These are phyloP conservation scores for Podosphaera aphanis DNA, from an alignment of 2,329 filamentous ascomycete genomes.

Conservation along the genomic window DNA sequence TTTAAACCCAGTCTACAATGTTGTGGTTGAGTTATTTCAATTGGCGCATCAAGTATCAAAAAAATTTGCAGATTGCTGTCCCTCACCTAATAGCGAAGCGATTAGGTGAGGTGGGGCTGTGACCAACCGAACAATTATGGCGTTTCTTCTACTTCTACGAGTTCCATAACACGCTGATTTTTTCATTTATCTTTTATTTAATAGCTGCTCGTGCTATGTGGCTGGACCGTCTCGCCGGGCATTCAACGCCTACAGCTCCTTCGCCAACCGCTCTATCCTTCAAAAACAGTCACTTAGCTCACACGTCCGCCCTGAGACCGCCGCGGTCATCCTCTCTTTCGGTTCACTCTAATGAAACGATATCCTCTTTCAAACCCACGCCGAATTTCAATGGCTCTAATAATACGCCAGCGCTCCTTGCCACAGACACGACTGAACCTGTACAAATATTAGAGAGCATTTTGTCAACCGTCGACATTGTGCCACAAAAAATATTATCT, in stretches of 20 bases:
- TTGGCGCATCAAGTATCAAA: too few relatives aligned
- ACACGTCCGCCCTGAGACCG: conserved; percentile 43
- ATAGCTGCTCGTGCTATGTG: conserved; percentile 35
- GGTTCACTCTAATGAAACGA: conserved; percentile 54
- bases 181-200: not conserved
- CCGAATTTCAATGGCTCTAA: conserved; percentile 42
- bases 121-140: too few relatives aligned
- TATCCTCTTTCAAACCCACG: conserved; percentile 45
- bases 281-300: conserved; percentile 43
- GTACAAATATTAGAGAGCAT: conserved; percentile 37
- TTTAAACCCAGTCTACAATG: too few relatives aligned
- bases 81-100: too few relatives aligned
- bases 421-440: conserved; percentile 39
- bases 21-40: too few relatives aligned
- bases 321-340: conserved; percentile 60
- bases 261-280: conserved; percentile 48
- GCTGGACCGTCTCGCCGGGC: conserved; percentile 62
- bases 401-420: conserved; percentile 33
- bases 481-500: conserved; percentile 4
- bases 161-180: not conserved
- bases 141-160: not conserved
- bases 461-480: conserved; percentile 11
- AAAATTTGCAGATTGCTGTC: too few relatives aligned
- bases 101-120: too few relatives aligned
- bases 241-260: conserved; percentile 31